Conservation (phyloP, 345 rosid species). For the Moringa oleifera region DNA sequence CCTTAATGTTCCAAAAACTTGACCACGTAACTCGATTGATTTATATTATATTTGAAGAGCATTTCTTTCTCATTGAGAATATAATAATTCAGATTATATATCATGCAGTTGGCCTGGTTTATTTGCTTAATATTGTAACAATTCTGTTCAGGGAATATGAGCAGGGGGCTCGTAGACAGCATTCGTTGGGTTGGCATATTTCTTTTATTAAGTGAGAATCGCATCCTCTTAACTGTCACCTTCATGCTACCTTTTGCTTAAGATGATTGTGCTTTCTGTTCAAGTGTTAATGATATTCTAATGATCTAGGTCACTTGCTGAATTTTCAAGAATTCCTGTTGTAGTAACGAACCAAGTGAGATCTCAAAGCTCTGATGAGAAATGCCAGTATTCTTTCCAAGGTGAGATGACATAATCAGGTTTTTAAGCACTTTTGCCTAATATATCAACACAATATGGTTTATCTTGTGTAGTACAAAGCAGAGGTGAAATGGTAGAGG, state of each 20-base stretch:
- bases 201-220: conserved; percentile 67
- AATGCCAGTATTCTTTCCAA: conserved; percentile 57
- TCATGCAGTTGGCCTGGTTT: neutral
- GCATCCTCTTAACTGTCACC: conserved; percentile 7
- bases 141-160: conserved; percentile 49
- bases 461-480: conserved; percentile 32
- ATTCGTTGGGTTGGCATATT: conserved; percentile 76
- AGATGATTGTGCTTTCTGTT: conserved; percentile 6
- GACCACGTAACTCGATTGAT: too few species aligned
- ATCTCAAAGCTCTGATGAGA: conserved; percentile 50
- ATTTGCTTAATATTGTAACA: conserved; percentile 2
- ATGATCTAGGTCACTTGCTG: conserved; percentile 68
- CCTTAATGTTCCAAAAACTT: too few species aligned
- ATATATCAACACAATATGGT: neutral
- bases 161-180: conserved; percentile 39
- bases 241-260: conserved; percentile 3
- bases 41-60: too few species aligned
- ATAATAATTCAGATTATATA: too few species aligned
- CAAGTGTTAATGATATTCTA: conserved; percentile 11
- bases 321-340: conserved; percentile 70
- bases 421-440: conserved; percentile 13
- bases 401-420: conserved; percentile 32
- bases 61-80: neutral
- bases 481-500: conserved; percentile 28
- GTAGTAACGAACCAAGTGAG: conserved; percentile 90